Base-by-base conservation (phyloP, 805 yeast genomes). In the Limtongia smithiae region DNA sequence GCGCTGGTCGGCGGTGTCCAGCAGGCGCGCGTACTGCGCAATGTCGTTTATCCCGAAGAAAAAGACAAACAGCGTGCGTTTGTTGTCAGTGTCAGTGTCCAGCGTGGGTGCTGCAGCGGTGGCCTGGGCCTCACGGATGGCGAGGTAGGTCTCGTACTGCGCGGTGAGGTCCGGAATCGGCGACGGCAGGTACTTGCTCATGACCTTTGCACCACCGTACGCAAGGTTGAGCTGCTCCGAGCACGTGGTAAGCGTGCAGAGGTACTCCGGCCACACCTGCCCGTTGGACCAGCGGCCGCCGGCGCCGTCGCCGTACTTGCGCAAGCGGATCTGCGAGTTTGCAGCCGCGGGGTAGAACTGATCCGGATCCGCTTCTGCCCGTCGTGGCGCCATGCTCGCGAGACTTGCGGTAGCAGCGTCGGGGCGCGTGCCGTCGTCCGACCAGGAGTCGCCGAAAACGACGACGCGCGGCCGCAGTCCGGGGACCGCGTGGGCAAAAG, bases 391-490 rank as follows among this genome's bases (percentile, higher is more conserved):
- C n/a, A n/a, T n/a, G n/a, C n/a, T n/a, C n/a, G n/a, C n/a, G 22
- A 27, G 25, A 6, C 17, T 20, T 34, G n/a, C 44, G n/a, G 27
- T 20, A n/a, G 20, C 45, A 12, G 42, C 37, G 24, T 17, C 21
- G n/a, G 51, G 51, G 12, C 55, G 44, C 11, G 21, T 20, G 17
- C 44, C 57, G 42, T 54, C 51, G 37, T 51, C 58, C 14, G 58
- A 54, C 58, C 58, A 54, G 35, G 54, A 48, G 34, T 54, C 58
- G 24, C 58, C 58, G 28, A 54, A 54, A 11, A 47, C 54, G 27
- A 53, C 44, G 15, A 53, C 18, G 11, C 14, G 36, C 15, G 44
- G 37, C 15, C 18, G 27, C 20, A 14, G 21, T 24, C 33, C 27
- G 20, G 21, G 30, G 15, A 28, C 2, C 2, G 30, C 18, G 28